Percentiles rank a stretch among this genome's conserved stretches.
phyloP scores from a whole-genome alignment of 75 land plant species.

The Cunninghamia lanceolata region DNA sequence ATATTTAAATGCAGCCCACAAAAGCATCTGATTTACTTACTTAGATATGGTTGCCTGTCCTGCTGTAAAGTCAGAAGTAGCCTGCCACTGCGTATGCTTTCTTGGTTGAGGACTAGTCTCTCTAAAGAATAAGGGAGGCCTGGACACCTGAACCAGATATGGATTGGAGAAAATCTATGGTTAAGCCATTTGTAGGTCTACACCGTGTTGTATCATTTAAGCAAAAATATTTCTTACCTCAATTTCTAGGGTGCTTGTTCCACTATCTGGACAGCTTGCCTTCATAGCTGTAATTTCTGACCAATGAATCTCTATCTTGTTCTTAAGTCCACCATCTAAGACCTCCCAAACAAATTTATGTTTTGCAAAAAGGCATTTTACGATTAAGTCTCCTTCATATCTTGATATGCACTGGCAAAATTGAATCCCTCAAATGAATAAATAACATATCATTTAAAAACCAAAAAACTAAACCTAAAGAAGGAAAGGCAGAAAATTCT shows the following conservation, averaged over 20 bases:
- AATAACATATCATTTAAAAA: background rate
- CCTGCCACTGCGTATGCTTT: conserved; percentile 80
- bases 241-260: conserved; percentile 52
- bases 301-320: conserved; percentile 90
- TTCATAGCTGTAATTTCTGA: conserved; percentile 66
- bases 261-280: conserved; percentile 41
- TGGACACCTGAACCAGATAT: conserved; percentile 26
- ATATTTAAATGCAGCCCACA: background rate
- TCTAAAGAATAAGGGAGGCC: conserved; percentile 62
- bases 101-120: conserved; percentile 82
- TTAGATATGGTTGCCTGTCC: conserved; percentile 67
- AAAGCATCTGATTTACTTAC: conserved; percentile 20
- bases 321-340: conserved; percentile 61
- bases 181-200: background rate
- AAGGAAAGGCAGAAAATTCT: background rate
- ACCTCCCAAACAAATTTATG: conserved; percentile 91
- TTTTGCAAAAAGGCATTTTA: conserved; percentile 84
- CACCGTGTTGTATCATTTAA: conserved; percentile 1
- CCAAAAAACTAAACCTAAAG: background rate
- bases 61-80: conserved; percentile 63
- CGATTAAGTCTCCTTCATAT: conserved; percentile 71
- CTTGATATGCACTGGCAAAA: conserved; percentile 30
- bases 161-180: background rate
- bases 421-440: background rate
- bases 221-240: conserved; percentile 40